Conservation (phyloP, 345 rosid species). For the Anacardium occidentale region DNA sequence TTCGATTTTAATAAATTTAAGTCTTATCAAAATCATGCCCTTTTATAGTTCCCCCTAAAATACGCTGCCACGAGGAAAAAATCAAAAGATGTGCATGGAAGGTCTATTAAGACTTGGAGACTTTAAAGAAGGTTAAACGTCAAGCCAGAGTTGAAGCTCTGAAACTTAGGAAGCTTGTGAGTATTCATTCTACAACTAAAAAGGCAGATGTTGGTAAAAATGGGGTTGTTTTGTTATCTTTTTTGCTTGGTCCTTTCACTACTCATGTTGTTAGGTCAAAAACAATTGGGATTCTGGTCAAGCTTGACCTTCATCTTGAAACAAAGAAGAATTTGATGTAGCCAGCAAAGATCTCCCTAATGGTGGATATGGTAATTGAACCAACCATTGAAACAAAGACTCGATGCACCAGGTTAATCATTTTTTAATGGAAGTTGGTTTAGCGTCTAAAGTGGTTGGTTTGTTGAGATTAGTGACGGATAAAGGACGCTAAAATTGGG, state of each 20-base stretch:
- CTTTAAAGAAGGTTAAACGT: conserved; percentile 62
- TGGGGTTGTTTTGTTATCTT: conserved; percentile 44
- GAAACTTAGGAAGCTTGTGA: conserved; percentile 51
- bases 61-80: conserved; percentile 58
- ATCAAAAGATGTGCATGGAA: conserved; percentile 68
- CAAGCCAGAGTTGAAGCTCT: conserved; percentile 65
- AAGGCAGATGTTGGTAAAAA: conserved; percentile 50
- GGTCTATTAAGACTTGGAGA: conserved; percentile 50
- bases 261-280: conserved; percentile 74
- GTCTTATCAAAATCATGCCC: no score
- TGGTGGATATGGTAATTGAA: conserved; percentile 73
- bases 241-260: conserved; percentile 69
- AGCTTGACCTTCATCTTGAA: conserved; percentile 54
- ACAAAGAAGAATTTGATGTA: conserved; percentile 56
- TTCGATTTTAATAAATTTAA: no score
- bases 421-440: conserved; percentile 45
- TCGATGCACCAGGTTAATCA: conserved; percentile 53
- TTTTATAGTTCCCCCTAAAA: conserved; percentile 68
- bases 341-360: conserved; percentile 61
- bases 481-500: conserved; percentile 46
- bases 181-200: conserved; percentile 45
- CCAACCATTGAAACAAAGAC: conserved; percentile 65
- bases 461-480: conserved; percentile 61
- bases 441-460: conserved; percentile 51
- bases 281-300: conserved; percentile 62